Conservation (phyloP, 371 early-diverging fungal species). For the Entomophthora muscae region DNA sequence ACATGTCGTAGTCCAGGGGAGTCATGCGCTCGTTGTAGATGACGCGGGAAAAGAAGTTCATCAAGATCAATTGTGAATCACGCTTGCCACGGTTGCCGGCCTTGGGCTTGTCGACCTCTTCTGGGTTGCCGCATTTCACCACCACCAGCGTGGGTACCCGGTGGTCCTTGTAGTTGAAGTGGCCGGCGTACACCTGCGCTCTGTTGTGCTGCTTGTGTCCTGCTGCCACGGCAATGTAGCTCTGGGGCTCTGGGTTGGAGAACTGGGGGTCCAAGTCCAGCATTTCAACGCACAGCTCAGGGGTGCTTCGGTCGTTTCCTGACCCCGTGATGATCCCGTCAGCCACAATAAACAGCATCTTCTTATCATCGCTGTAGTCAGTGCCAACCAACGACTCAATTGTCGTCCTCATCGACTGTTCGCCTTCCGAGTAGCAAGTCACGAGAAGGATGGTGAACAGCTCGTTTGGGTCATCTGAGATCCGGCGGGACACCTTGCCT, state of each 20-base stretch:
- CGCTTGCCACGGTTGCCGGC: conserved; percentile 88
- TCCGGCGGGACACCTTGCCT: background rate
- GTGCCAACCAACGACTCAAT: conserved; percentile 79
- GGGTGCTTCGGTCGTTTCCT: conserved; percentile 57
- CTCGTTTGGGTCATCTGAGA: conserved; percentile 34
- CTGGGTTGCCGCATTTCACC: conserved; percentile 62
- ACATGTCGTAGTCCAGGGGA: conserved; percentile 73
- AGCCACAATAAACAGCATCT: conserved; percentile 76
- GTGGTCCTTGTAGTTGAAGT: conserved; percentile 35
- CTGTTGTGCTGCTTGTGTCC: conserved; percentile 70
- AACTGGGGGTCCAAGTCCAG: conserved; percentile 37
- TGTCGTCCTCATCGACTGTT: conserved; percentile 67
- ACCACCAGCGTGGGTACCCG: conserved; percentile 52
- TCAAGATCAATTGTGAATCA: conserved; percentile 83
- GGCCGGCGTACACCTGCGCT: conserved; percentile 83
- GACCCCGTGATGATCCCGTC: conserved; percentile 76
- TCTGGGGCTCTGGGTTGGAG: conserved; percentile 40
- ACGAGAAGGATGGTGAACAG: conserved; percentile 44
- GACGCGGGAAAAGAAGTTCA: conserved; percentile 77
- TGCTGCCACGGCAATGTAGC: conserved; percentile 73
- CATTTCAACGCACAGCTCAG: conserved; percentile 46
- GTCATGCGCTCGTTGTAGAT: conserved; percentile 66
- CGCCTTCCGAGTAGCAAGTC: conserved; percentile 85
- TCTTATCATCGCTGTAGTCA: conserved; percentile 71
- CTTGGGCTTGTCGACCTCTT: conserved; percentile 50